Percentiles rank a stretch among this genome's conserved stretches.
Conservation (phyloP, 768 basidiomycete species). For the Collybiopsis luxurians region DNA sequence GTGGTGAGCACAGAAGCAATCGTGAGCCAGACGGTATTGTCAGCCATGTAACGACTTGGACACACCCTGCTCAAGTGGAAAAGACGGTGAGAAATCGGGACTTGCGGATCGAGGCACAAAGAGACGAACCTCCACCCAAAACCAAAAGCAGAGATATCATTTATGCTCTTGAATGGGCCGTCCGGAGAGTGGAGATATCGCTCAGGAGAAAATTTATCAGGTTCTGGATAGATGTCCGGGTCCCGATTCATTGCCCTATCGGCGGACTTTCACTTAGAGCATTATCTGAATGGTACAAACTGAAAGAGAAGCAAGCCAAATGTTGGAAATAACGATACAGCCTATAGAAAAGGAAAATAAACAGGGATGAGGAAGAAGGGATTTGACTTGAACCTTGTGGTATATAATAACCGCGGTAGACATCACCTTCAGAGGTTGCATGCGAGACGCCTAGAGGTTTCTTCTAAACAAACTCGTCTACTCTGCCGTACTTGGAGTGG, state of each 20-base stretch:
- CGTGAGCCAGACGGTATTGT: constrained; percentile 1
- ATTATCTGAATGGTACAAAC: neutral
- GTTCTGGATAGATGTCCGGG: constrained; percentile 6
- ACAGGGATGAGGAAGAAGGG: neutral
- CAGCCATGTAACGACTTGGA: constrained; percentile 1
- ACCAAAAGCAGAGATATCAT: constrained; percentile 8
- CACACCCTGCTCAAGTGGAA: neutral
- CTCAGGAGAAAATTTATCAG: constrained; percentile 1
- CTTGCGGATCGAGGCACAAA: neutral
- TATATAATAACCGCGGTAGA: constrained; percentile 22
- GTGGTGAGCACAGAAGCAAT: neutral
- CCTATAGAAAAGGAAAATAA: constrained; percentile 5
- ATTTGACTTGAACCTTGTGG: constrained; percentile 14
- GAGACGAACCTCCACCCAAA: constrained; percentile 13
- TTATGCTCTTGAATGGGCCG: neutral
- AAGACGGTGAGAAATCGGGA: too few relatives aligned
- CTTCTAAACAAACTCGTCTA: neutral
- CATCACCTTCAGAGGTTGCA: constrained; percentile 22
- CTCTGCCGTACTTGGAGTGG: too few relatives aligned
- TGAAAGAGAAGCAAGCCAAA: constrained; percentile 1
- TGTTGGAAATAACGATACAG: constrained; percentile 17
- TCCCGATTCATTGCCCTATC: constrained; percentile 8
- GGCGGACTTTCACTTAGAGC: neutral
- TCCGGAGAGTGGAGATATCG: neutral
- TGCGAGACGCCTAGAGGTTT: constrained; percentile 13